Evolutionary conservation across 1,284 basidiomycete species (phyloP).

Genomic region (Ceratobasidium sp.): DNA sequence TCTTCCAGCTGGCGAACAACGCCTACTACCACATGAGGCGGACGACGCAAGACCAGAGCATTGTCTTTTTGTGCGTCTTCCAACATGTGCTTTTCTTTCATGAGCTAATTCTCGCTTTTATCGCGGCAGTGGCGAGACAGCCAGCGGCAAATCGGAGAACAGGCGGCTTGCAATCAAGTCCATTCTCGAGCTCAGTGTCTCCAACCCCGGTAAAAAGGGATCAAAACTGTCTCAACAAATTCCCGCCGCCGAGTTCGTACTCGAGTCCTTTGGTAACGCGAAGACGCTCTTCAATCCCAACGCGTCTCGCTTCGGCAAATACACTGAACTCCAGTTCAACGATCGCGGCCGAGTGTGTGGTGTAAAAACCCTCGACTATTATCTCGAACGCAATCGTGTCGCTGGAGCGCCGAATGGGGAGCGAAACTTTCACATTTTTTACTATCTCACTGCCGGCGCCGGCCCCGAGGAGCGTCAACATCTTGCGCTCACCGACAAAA

Average conservation of each 20-base stretch:
- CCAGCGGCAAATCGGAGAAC: constrained; percentile 93
- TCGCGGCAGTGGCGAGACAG: constrained; percentile 83
- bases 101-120: constrained; percentile 8
- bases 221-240: constrained; percentile 86
- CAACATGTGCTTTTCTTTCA: constrained; percentile 3
- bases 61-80: constrained; percentile 78
- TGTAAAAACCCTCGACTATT: constrained; percentile 96
- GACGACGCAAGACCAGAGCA: constrained; percentile 91
- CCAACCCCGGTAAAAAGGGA: constrained; percentile 93
- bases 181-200: constrained; percentile 87
- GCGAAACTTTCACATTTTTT: constrained; percentile 97
- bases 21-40: constrained; percentile 97
- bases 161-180: constrained; percentile 90
- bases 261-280: constrained; percentile 92
- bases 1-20: constrained; percentile 90
- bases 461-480: constrained; percentile 87
- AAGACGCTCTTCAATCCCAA: constrained; percentile 91
- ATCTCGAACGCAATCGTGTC: constrained; percentile 90
- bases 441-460: constrained; percentile 93
- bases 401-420: constrained; percentile 84
- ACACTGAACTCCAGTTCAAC: constrained; percentile 93
- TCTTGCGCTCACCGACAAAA: constrained; percentile 82
- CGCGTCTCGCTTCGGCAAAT: constrained; percentile 91
- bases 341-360: constrained; percentile 90
- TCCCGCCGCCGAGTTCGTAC: constrained; percentile 93